Conservation (phyloP, 352 stramenopile species). For the Phytophthora macrochlamydospora region DNA sequence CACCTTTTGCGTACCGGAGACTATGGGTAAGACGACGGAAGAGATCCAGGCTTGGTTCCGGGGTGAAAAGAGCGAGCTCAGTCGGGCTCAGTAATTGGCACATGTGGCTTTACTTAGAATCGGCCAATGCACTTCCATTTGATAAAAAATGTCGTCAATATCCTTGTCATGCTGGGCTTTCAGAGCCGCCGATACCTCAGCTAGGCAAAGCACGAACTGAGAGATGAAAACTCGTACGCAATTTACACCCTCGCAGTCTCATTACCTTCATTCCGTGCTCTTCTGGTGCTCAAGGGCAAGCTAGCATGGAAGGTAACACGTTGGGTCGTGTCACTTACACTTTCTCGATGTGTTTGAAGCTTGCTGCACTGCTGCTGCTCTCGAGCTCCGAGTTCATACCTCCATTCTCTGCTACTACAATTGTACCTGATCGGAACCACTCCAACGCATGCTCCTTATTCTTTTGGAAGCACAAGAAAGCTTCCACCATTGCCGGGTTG, state of each 20-base stretch:
- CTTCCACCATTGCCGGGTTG: conserved; percentile 64
- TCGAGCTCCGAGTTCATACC: conserved; percentile 39
- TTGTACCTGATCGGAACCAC: conserved; percentile 67
- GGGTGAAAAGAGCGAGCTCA: background rate
- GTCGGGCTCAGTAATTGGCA: background rate
- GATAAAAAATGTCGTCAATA: too few species aligned
- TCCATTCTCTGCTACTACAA: conserved; percentile 23
- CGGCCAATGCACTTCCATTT: background rate
- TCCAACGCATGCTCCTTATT: conserved; percentile 80
- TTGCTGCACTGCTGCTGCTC: conserved; percentile 32
- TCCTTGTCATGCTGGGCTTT: too few species aligned
- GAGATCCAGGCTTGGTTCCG: conserved; percentile 45
- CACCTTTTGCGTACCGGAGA: conserved; percentile 45
- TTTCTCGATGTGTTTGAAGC: conserved; percentile 81
- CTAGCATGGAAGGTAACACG: background rate
- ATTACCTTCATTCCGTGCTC: conserved; percentile 8
- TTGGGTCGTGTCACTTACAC: conserved; percentile 32
- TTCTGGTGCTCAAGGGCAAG: conserved; percentile 1
- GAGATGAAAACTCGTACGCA: background rate
- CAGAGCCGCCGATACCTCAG: too few species aligned
- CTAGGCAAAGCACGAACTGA: too few species aligned
- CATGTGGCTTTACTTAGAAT: background rate
- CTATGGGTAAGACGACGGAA: conserved; percentile 44
- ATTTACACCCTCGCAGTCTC: background rate
- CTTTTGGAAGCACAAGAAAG: conserved; percentile 83